Percentiles rank a stretch among this genome's conserved stretches.
phyloP scores from a whole-genome alignment of 352 stramenopile species.

The Hyaloperonospora arabidopsidis region DNA sequence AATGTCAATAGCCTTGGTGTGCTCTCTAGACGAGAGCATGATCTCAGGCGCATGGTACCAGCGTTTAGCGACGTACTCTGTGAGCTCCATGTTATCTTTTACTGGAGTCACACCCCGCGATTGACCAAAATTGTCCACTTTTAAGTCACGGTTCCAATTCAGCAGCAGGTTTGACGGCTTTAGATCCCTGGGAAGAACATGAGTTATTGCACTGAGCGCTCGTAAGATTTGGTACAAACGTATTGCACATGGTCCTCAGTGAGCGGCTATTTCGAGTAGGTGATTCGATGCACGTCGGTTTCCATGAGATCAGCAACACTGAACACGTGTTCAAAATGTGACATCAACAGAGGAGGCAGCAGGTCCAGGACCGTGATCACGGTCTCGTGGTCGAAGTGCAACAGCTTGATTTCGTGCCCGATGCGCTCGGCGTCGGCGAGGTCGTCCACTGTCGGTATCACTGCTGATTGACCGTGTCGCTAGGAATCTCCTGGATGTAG shows the following conservation, averaged over 20 bases:
- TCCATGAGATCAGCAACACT: slow-evolving; percentile 98
- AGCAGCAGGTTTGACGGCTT: slow-evolving; percentile 97
- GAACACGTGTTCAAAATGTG: slow-evolving; percentile 96
- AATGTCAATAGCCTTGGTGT: slow-evolving; percentile 95
- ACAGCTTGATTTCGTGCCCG: slow-evolving; percentile 93
- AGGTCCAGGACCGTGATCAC: slow-evolving; percentile 95
- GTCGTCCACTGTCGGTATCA: too few species aligned
- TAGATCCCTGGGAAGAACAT: slow-evolving; percentile 92
- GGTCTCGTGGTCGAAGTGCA: slow-evolving; percentile 93
- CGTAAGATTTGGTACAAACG: slow-evolving; percentile 95
- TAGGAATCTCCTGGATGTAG: too few species aligned
- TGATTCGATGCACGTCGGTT: slow-evolving; percentile 96
- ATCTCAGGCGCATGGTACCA: slow-evolving; percentile 93
- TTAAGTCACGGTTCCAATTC: slow-evolving; percentile 90
- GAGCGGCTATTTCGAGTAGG: slow-evolving; percentile 91
- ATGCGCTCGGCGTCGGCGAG: slow-evolving; percentile 99
- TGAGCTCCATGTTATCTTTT: slow-evolving; percentile 86
- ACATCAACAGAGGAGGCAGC: slow-evolving; percentile 87
- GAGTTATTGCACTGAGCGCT: slow-evolving; percentile 91
- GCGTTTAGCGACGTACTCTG: slow-evolving; percentile 90
- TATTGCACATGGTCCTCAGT: slow-evolving; percentile 91
- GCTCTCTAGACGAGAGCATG: slow-evolving; percentile 95
- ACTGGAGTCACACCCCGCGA: slow-evolving; percentile 74
- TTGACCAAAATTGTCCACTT: slow-evolving; percentile 90
- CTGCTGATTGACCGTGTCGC: too few species aligned